phyloP scores from a whole-genome alignment of 2,329 filamentous ascomycete species.

The Daldinia sp. region DNA sequence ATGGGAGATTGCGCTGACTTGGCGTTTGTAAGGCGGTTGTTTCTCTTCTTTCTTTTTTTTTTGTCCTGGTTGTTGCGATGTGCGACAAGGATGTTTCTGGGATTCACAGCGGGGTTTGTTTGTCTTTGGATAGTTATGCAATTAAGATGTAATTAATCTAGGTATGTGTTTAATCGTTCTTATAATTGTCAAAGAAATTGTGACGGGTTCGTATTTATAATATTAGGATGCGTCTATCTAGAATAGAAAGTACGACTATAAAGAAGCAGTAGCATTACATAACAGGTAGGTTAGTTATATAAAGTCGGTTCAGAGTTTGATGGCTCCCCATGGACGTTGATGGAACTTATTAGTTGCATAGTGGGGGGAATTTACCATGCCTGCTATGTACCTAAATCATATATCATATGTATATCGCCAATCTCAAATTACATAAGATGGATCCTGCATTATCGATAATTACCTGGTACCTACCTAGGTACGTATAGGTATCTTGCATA shows the following conservation, averaged over 20 bases:
- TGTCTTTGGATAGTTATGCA: no score
- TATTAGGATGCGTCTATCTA: neutral
- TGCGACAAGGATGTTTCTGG: constrained; percentile 8
- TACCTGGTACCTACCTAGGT: neutral
- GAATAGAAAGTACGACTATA: no score
- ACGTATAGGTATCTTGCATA: no score
- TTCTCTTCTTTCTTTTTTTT: neutral
- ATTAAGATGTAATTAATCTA: no score
- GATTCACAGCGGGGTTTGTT: constrained; percentile 14
- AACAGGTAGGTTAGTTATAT: no score
- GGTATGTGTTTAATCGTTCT: no score
- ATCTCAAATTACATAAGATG: constrained; percentile 12
- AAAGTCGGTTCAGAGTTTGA: neutral
- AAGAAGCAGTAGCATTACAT: no score
- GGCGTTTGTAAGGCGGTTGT: neutral
- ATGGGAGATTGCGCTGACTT: neutral
- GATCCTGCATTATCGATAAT: neutral
- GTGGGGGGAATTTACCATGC: no score
- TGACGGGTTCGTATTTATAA: neutral
- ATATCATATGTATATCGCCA: neutral
- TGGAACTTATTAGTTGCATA: constrained; percentile 19
- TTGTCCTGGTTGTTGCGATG: constrained; percentile 4
- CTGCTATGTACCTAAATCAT: no score
- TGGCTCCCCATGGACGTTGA: constrained; percentile 21
- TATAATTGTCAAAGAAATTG: neutral